Evolutionary conservation across 2,329 filamentous ascomycete species (phyloP).

Genomic region (Paecilomyces sp.): DNA sequence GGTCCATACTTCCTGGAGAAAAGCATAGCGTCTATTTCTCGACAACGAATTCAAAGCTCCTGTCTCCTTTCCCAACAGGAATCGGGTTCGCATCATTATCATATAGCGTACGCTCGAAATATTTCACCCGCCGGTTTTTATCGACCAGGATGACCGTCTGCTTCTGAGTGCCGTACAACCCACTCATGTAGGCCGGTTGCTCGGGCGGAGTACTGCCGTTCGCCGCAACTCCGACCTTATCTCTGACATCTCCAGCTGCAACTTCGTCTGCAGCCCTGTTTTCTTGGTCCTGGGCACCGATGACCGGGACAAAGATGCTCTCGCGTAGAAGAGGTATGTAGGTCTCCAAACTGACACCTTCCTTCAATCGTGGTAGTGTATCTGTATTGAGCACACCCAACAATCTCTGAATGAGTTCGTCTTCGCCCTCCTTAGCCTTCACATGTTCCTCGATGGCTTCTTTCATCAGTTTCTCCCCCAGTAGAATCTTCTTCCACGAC

Average conservation of each 20-base stretch:
- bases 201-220: conserved; percentile 6
- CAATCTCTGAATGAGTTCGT: conserved; percentile 45
- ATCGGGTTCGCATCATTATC: conserved; percentile 45
- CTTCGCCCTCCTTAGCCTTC: conserved; percentile 35
- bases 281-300: conserved; percentile 42
- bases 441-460: conserved; percentile 43
- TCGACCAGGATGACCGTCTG: conserved; percentile 56
- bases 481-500: conserved; percentile 55
- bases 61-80: conserved; percentile 40
- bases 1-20: background rate
- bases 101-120: conserved; percentile 56
- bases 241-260: conserved; percentile 19
- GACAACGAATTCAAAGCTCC: conserved; percentile 28
- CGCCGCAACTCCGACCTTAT: conserved; percentile 14
- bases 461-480: conserved; percentile 49
- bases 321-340: conserved; percentile 52
- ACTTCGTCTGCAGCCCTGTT: conserved; percentile 26
- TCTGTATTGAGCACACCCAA: conserved; percentile 48
- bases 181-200: conserved; percentile 33
- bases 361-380: conserved; percentile 45
- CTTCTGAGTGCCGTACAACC: conserved; percentile 58
- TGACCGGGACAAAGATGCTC: conserved; percentile 54
- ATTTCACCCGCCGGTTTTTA: conserved; percentile 49
- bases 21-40: conserved; percentile 6
- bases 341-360: conserved; percentile 45